Percentiles rank a stretch among this genome's conserved stretches.
Conservation (phyloP, 2,329 filamentous ascomycete species). For the Botrytis squamosa region DNA sequence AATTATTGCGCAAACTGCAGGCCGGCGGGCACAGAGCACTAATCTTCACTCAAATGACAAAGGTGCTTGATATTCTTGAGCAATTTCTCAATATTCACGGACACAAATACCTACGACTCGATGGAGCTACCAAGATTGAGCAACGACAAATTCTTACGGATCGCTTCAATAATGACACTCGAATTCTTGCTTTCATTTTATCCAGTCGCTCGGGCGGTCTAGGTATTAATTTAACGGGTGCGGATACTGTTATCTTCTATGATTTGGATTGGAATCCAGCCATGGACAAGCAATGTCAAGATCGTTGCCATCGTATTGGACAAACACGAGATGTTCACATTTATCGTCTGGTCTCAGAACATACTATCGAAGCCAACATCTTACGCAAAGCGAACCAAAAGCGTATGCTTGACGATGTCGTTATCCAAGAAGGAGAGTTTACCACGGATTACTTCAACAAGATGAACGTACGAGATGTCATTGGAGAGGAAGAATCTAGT, state of each 20-base stretch:
- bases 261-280: constrained; percentile 99
- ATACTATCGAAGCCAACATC: constrained; percentile 98
- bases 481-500: constrained; percentile 54
- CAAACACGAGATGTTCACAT: constrained; percentile 98
- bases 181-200: constrained; percentile 92
- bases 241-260: constrained; percentile 98
- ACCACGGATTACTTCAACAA: constrained; percentile 95
- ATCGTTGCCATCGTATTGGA: constrained; percentile 93
- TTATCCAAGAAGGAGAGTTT: constrained; percentile 97
- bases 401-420: constrained; percentile 94
- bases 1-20: constrained; percentile 81
- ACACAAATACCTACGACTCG: constrained; percentile 91
- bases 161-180: constrained; percentile 90
- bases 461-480: constrained; percentile 65
- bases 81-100: constrained; percentile 98
- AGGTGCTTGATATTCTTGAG: constrained; percentile 94
- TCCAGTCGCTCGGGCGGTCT: constrained; percentile 92
- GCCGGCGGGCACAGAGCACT: constrained; percentile 87
- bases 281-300: constrained; percentile 99
- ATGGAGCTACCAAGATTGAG: constrained; percentile 95
- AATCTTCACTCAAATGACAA: constrained; percentile 99
- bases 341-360: constrained; percentile 87
- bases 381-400: constrained; percentile 96
- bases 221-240: constrained; percentile 94
- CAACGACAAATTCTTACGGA: constrained; percentile 94